Base-by-base conservation (phyloP, 129 eudicot genomes). In the Silybum marianum region DNA sequence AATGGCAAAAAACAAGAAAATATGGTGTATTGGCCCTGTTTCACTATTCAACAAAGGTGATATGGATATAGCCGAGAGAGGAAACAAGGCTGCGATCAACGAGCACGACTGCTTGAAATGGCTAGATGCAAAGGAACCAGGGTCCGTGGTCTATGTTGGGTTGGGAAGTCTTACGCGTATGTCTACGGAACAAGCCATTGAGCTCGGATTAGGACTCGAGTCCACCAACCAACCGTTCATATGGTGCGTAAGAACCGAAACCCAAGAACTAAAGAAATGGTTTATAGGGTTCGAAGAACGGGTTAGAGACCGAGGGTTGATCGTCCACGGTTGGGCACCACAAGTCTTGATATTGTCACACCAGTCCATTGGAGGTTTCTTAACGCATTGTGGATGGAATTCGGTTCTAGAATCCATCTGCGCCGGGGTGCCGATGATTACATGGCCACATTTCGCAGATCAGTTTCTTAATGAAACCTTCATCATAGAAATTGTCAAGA, bases 11-110 rank as follows among this genome's bases (percentile, higher is more conserved):
- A 74, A 82, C 7, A 75, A 7, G 2, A 85, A 73, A 16, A 80
- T 86, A 9, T 92, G 90, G 92, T 84, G 91, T 60, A 65, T 92
- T 34, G 97, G 97, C 9, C 98, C 96, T 9, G 85, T 93, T 42
- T 89, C 98, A 1, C 73, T 93, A 0, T 87, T 65, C 77, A 88
- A 88, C 77, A 86, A 34, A 14, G 77, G 75, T 9, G 8, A 4
- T 2, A 28, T 4, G 18, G 97, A 93, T 58, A 75, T 85, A 78
- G 78, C 86, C 1, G 66, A 79, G 13, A 86, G 93, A 72, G 97
- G 97, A 1, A 87, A 89, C 69, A 78, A 78, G 73, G 86, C 89
- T 4, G 76, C 89, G 22, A 77, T 87, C 6, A 79, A 75, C 22
- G 78, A 82, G 24, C 69, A 86, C 9, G 19, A 74, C 4, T 86